Evolutionary conservation across 352 stramenopile genomes (phyloP).

Genomic region (Stramenopiles sp.): DNA sequence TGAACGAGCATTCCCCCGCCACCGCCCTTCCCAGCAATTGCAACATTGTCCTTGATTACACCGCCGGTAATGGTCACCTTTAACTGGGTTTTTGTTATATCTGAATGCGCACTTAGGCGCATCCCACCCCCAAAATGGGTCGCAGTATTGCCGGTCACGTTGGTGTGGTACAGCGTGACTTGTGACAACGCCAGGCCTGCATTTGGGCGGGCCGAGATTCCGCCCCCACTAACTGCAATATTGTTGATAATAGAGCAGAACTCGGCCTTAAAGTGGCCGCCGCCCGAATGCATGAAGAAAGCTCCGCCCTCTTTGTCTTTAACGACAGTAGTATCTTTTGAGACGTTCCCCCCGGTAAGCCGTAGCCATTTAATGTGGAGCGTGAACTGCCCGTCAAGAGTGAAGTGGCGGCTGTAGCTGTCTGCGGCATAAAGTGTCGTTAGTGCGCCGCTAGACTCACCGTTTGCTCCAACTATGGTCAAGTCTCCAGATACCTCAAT

Average conservation of each 20-base stretch:
- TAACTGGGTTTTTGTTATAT: too few relatives aligned
- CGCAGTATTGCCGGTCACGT: too few relatives aligned
- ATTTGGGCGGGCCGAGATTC: neutral
- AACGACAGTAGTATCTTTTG: too few relatives aligned
- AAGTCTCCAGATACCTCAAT: constrained; percentile 8
- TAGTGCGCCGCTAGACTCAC: too few relatives aligned
- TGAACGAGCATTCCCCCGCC: too few relatives aligned
- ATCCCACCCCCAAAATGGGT: too few relatives aligned
- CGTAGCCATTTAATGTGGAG: constrained; percentile 11
- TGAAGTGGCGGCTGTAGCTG: neutral
- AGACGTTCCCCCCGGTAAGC: neutral
- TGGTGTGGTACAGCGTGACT: too few relatives aligned
- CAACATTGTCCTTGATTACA: too few relatives aligned
- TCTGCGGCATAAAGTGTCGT: neutral
- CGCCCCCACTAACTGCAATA: neutral
- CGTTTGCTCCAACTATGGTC: neutral
- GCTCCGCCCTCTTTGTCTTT: neutral
- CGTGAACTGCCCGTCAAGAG: neutral
- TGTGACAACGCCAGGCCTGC: too few relatives aligned
- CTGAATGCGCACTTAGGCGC: too few relatives aligned
- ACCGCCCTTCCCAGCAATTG: too few relatives aligned
- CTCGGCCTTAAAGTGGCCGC: neutral
- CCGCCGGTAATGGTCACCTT: too few relatives aligned
- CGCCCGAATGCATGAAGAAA: neutral
- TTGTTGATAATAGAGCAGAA: neutral